phyloP scores from a whole-genome alignment of 2,329 filamentous ascomycete species.

The Cladobotryum protrusum region DNA sequence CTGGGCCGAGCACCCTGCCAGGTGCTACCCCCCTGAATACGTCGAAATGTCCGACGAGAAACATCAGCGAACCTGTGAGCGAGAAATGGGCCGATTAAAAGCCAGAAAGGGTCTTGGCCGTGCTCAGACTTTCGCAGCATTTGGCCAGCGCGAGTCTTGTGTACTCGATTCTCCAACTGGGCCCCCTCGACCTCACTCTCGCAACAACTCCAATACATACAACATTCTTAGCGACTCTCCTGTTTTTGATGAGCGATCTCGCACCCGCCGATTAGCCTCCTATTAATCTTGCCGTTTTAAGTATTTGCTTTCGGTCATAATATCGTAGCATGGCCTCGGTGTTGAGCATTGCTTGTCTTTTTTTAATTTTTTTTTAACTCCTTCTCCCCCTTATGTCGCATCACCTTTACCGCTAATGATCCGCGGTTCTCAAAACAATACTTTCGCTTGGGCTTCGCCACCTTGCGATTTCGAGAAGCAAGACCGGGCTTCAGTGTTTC shows the following conservation, averaged over 20 bases:
- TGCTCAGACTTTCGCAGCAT: constrained; percentile 92
- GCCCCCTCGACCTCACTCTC: constrained; percentile 36
- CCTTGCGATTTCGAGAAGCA: neutral
- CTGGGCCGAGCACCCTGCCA: constrained; percentile 68
- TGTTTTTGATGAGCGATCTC: constrained; percentile 38
- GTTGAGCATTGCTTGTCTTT: neutral
- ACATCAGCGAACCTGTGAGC: constrained; percentile 88
- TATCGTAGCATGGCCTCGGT: neutral
- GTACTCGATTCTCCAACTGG: constrained; percentile 56
- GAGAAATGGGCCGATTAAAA: constrained; percentile 88
- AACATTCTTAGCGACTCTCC: constrained; percentile 41
- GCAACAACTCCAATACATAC: constrained; percentile 28
- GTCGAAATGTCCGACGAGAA: constrained; percentile 93
- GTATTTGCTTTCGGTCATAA: neutral
- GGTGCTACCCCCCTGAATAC: constrained; percentile 92
- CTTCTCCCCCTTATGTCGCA: neutral
- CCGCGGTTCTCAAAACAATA: neutral
- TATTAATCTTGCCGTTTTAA: constrained; percentile 39
- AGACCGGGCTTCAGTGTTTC: neutral
- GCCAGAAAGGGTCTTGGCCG: constrained; percentile 79
- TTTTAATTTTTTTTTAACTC: neutral
- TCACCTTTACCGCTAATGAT: neutral
- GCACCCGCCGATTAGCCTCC: constrained; percentile 57
- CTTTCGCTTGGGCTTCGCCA: neutral
- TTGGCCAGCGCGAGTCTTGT: constrained; percentile 63